phyloP scores from a whole-genome alignment of 306 rosid species.

The Cucumis hystrix region DNA sequence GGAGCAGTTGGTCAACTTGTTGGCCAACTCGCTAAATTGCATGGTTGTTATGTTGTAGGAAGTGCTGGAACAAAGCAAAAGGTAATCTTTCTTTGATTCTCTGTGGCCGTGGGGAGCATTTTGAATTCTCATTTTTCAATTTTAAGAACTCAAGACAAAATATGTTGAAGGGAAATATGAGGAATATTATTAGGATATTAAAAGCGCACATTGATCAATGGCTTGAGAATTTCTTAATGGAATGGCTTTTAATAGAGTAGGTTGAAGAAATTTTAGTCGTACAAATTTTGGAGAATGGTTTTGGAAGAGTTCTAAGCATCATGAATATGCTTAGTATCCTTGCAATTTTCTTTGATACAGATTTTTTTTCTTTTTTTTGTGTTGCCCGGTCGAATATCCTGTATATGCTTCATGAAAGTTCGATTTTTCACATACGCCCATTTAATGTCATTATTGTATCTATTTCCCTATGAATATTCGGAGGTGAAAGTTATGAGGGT shows the following conservation, averaged over 20 bases:
- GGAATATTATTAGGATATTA: neutral
- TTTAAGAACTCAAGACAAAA: neutral
- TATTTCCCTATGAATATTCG: too few relatives aligned
- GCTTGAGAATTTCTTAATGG: neutral
- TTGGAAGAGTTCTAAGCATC: neutral
- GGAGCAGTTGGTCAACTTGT: slow-evolving; percentile 47
- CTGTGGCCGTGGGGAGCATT: neutral
- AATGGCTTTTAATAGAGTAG: neutral
- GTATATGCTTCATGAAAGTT: neutral
- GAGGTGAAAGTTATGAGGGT: neutral
- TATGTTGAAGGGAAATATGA: neutral
- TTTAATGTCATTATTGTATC: too few relatives aligned
- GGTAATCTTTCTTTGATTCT: slow-evolving; percentile 9
- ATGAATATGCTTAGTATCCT: neutral
- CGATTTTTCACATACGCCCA: neutral
- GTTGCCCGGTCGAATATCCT: neutral
- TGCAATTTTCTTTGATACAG: neutral
- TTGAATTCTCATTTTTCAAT: neutral
- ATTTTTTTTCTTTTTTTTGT: neutral
- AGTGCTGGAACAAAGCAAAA: slow-evolving; percentile 32
- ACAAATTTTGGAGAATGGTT: neutral
- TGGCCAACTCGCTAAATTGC: slow-evolving; percentile 39
- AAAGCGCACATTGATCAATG: neutral
- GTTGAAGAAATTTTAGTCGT: neutral
- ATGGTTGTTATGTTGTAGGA: slow-evolving; percentile 38